Percentiles rank a stretch among this genome's conserved stretches.
Conservation (phyloP, 257 asterid species). For the Verbascum thapsus region DNA sequence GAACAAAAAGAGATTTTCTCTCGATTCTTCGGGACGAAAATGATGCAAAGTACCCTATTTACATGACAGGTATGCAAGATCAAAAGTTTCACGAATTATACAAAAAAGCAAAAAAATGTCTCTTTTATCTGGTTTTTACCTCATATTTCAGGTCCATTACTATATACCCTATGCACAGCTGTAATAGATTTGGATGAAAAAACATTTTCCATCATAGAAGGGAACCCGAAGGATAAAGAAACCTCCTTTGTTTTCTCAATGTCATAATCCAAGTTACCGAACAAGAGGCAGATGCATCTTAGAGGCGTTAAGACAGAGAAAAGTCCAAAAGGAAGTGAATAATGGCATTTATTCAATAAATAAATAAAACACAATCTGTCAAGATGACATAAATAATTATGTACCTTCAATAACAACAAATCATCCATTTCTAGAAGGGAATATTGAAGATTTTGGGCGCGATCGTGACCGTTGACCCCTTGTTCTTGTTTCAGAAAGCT, state of each 20-base stretch:
- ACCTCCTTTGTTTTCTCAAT: slow-evolving; percentile 39
- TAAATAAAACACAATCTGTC: too few relatives aligned
- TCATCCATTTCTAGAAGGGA: slow-evolving; percentile 32
- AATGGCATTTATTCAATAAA: neutral
- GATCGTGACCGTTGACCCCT: slow-evolving; percentile 32
- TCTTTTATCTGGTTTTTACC: neutral
- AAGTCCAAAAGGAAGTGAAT: neutral
- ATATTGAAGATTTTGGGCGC: slow-evolving; percentile 48
- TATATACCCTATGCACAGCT: slow-evolving; percentile 52
- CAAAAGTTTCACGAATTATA: neutral
- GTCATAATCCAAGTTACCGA: slow-evolving; percentile 21
- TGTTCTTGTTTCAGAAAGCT: slow-evolving; percentile 23
- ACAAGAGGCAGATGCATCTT: neutral
- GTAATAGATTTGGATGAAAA: slow-evolving; percentile 44
- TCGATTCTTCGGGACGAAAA: slow-evolving; percentile 64
- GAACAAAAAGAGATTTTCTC: slow-evolving; percentile 59
- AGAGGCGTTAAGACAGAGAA: neutral
- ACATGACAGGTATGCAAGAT: slow-evolving; percentile 63
- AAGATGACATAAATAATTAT: neutral
- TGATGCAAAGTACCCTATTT: slow-evolving; percentile 62
- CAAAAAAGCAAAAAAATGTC: neutral
- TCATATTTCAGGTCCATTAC: slow-evolving; percentile 68
- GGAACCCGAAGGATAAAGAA: slow-evolving; percentile 39
- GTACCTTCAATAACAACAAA: neutral
- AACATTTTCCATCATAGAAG: slow-evolving; percentile 47